Conservation (phyloP, 192 early-diverging fungal species). For the Linnemannia hyalina region DNA sequence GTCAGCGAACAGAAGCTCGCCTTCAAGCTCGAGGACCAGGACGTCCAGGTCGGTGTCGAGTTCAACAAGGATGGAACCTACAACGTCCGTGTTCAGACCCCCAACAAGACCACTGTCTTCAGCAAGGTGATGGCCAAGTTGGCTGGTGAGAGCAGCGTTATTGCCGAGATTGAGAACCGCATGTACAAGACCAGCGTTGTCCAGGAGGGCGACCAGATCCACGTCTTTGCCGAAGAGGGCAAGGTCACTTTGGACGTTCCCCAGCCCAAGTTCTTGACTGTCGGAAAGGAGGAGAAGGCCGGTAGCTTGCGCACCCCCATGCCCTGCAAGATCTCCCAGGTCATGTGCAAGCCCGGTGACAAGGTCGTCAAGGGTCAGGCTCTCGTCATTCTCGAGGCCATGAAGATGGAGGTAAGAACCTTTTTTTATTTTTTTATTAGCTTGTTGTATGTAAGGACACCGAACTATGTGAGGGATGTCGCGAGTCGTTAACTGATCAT, state of each 20-base stretch:
- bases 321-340: constrained; percentile 96
- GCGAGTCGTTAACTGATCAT: neutral
- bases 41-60: constrained; percentile 54
- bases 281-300: constrained; percentile 59
- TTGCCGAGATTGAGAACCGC: constrained; percentile 75
- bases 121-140: constrained; percentile 57
- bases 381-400: constrained; percentile 92
- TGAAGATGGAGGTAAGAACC: constrained; percentile 96
- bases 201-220: constrained; percentile 62
- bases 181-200: constrained; percentile 74
- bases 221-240: constrained; percentile 56
- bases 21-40: constrained; percentile 52
- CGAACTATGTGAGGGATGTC: neutral
- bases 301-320: constrained; percentile 91
- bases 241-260: constrained; percentile 68
- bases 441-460: neutral
- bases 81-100: constrained; percentile 56
- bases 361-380: constrained; percentile 84
- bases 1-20: constrained; percentile 40
- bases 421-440: neutral
- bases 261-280: constrained; percentile 67
- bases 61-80: constrained; percentile 53
- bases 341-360: constrained; percentile 76
- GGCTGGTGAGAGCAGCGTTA: constrained; percentile 60
- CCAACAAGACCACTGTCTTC: constrained; percentile 50